A percentile compares a stretch with the other conserved stretches of the same genome.
These are phyloP conservation scores for Leccinum fallax DNA, from an alignment of 1,284 basidiomycete species.

Conservation along the genomic window DNA sequence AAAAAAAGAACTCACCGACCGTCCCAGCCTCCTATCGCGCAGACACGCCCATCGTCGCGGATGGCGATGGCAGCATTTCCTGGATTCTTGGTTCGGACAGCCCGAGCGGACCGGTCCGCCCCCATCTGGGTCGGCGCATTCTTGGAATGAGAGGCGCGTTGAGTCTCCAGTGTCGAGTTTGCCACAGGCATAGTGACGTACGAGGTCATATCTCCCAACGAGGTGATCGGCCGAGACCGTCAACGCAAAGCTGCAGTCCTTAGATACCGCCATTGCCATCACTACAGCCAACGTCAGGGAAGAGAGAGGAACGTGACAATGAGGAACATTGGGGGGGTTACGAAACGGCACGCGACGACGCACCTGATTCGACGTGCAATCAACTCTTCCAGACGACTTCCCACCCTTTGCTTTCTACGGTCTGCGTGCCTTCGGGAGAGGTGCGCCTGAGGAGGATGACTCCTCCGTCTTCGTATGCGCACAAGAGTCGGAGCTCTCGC, in stretches of 20 bases:
- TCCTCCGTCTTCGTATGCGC: slow-evolving; percentile 82
- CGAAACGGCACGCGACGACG: slow-evolving; percentile 27
- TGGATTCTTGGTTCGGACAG: slow-evolving; percentile 71
- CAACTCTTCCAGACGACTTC: slow-evolving; percentile 67
- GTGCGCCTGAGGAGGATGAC: slow-evolving; percentile 64
- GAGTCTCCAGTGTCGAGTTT: not conserved
- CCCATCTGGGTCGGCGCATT: slow-evolving; percentile 15
- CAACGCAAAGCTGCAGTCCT: slow-evolving; percentile 44
- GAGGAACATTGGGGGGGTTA: not conserved
- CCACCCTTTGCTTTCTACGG: slow-evolving; percentile 77
- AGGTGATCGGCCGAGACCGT: slow-evolving; percentile 48
- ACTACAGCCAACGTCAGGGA: not conserved
- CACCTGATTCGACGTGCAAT: slow-evolving; percentile 79
- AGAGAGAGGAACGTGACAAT: too few relatives aligned
- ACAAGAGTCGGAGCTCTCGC: slow-evolving; percentile 57
- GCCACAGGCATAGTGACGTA: slow-evolving; percentile 28
- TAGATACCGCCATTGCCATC: not conserved
- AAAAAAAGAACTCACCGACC: slow-evolving; percentile 60
- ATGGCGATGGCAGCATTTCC: slow-evolving; percentile 77
- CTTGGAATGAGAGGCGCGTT: not conserved
- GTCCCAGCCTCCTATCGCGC: slow-evolving; percentile 88
- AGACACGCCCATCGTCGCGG: slow-evolving; percentile 74
- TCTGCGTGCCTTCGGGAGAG: slow-evolving; percentile 40
- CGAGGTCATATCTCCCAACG: slow-evolving; percentile 67
- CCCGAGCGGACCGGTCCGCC: slow-evolving; percentile 22